These are phyloP conservation scores for Serendipita sp. DNA, from an alignment of 768 basidiomycete genomes.

Conservation along the genomic window DNA sequence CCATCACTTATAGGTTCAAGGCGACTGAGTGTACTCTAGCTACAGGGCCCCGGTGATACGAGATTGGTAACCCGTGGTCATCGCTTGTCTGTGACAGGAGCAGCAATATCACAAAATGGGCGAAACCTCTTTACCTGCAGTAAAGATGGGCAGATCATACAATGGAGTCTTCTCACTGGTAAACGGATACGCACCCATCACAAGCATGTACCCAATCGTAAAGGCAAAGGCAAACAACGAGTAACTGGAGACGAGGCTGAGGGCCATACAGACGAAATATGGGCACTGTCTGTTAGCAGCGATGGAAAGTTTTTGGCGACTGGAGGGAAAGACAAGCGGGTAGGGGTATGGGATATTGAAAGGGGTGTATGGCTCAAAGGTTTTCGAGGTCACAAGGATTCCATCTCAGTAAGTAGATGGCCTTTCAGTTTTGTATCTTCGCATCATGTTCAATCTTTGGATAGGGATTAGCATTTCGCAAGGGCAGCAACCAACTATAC, in stretches of 20 bases:
- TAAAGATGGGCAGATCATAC: slow-evolving; percentile 80
- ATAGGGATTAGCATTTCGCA: slow-evolving; percentile 59
- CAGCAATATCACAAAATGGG: slow-evolving; percentile 57
- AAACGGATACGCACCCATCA: slow-evolving; percentile 40
- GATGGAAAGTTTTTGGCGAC: slow-evolving; percentile 79
- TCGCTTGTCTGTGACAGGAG: slow-evolving; percentile 64
- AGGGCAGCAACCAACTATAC: slow-evolving; percentile 58
- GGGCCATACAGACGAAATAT: slow-evolving; percentile 80
- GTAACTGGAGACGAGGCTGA: slow-evolving; percentile 24
- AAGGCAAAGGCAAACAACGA: slow-evolving; percentile 35
- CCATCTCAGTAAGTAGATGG: slow-evolving; percentile 38
- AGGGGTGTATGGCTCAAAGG: slow-evolving; percentile 60
- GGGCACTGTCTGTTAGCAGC: slow-evolving; percentile 64
- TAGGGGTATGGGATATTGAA: slow-evolving; percentile 78
- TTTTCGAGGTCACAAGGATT: slow-evolving; percentile 63
- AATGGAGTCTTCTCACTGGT: slow-evolving; percentile 62
- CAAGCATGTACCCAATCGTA: slow-evolving; percentile 43
- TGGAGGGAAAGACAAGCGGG: slow-evolving; percentile 64
- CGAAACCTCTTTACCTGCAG: slow-evolving; percentile 71
- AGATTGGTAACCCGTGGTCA: slow-evolving; percentile 55
- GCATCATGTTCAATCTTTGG: background rate
- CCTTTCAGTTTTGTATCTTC: background rate
- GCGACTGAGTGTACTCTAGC: background rate
- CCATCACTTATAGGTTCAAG: background rate
- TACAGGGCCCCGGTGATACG: slow-evolving; percentile 23